Conservation (phyloP, 352 stramenopile genomes). For the Discostella stelligera region DNA sequence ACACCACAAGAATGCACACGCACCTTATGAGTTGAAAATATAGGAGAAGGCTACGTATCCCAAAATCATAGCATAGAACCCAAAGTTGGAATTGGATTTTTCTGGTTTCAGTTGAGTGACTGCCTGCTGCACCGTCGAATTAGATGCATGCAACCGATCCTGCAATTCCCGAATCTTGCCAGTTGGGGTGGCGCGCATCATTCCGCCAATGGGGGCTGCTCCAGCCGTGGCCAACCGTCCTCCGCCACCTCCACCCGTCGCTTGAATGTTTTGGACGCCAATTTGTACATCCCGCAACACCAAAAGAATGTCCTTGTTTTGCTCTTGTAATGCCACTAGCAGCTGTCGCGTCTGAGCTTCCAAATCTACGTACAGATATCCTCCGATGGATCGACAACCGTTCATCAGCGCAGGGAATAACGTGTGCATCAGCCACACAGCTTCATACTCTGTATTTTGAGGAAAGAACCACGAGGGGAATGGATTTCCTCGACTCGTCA, state of each 20-base stretch:
- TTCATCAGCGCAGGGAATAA: conserved; percentile 96
- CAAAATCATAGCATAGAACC: conserved; percentile 85
- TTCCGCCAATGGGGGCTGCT: conserved; percentile 19
- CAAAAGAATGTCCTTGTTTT: conserved; percentile 86
- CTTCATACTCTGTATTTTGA: conserved; percentile 87
- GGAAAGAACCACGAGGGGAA: conserved; percentile 77
- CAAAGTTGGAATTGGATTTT: conserved; percentile 66
- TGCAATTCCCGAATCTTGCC: conserved; percentile 81
- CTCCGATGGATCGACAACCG: conserved; percentile 91
- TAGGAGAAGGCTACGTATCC: conserved; percentile 84
- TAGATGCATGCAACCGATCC: conserved; percentile 68
- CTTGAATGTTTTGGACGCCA: conserved; percentile 73
- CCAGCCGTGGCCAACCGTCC: conserved; percentile 38
- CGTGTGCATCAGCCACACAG: conserved; percentile 89
- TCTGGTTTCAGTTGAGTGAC: conserved; percentile 70
- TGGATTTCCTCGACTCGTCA: conserved; percentile 76
- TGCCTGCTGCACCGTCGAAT: conserved; percentile 73
- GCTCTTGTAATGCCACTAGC: conserved; percentile 82
- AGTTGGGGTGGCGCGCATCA: conserved; percentile 65
- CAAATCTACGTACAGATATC: conserved; percentile 88
- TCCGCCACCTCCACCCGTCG: conserved; percentile 45
- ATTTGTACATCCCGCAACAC: conserved; percentile 85
- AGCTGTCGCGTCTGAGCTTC: conserved; percentile 83
- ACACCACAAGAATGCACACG: not conserved
- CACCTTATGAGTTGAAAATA: conserved; percentile 68